Percentiles rank a stretch among this genome's conserved stretches.
Evolutionary conservation across 331 rosid genomes (phyloP).

Genomic region (Telfairia occidentalis): DNA sequence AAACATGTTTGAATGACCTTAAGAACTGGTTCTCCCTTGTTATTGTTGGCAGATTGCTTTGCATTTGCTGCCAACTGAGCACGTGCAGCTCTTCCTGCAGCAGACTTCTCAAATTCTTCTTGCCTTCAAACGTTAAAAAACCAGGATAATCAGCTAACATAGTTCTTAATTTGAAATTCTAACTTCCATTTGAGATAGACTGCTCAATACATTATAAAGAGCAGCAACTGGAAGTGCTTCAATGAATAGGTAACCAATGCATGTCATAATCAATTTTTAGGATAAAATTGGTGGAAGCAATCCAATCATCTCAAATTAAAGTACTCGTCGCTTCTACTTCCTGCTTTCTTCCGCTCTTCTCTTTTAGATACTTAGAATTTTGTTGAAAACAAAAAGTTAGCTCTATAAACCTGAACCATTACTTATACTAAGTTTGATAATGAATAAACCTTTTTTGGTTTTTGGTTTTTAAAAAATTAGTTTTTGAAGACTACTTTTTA

Average conservation of each 20-base stretch:
- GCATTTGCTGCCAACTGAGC: conserved; percentile 47
- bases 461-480: background rate
- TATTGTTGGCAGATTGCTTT: conserved; percentile 53
- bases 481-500: background rate
- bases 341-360: background rate
- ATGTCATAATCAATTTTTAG: background rate
- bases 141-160: background rate
- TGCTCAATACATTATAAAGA: background rate
- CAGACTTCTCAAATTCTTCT: conserved; percentile 65
- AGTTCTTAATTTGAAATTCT: background rate
- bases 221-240: background rate
- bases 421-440: background rate
- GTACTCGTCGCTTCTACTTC: background rate
- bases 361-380: background rate
- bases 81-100: conserved; percentile 76
- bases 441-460: background rate
- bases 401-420: background rate
- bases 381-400: background rate
- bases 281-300: background rate
- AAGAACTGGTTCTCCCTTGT: conserved; percentile 56
- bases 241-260: background rate
- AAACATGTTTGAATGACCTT: conserved; percentile 24
- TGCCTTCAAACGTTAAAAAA: conserved; percentile 39
- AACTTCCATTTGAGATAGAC: background rate
- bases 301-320: background rate